A percentile compares a stretch with the other conserved stretches of the same genome.
Conservation (phyloP, 768 basidiomycete genomes). For the Sarcodon sp. region DNA sequence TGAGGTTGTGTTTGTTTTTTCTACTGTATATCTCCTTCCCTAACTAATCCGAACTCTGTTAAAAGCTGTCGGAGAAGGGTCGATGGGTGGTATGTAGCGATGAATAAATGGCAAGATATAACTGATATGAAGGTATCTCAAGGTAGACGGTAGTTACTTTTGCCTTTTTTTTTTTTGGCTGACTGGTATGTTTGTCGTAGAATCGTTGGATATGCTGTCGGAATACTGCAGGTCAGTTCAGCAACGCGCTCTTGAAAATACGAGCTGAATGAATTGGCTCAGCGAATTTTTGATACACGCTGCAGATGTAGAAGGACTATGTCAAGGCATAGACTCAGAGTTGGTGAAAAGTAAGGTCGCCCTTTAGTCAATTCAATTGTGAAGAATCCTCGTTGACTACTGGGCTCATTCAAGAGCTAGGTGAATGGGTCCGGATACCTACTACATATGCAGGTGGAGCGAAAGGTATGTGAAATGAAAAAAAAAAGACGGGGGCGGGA, state of each 20-base stretch:
- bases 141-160: slow-evolving; percentile 30
- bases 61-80: slow-evolving; percentile 73
- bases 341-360: slow-evolving; percentile 57
- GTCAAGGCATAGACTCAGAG: slow-evolving; percentile 89
- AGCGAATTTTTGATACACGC: slow-evolving; percentile 92
- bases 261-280: not conserved
- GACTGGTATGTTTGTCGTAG: slow-evolving; percentile 23
- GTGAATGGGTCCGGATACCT: slow-evolving; percentile 84
- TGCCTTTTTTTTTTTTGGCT: not conserved
- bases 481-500: too few species aligned
- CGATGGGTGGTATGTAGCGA: slow-evolving; percentile 83
- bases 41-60: not conserved
- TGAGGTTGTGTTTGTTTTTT: slow-evolving; percentile 47
- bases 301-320: slow-evolving; percentile 97
- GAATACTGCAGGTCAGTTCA: slow-evolving; percentile 62
- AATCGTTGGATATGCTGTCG: slow-evolving; percentile 64
- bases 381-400: slow-evolving; percentile 5
- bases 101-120: slow-evolving; percentile 98
- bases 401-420: slow-evolving; percentile 49
- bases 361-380: not conserved
- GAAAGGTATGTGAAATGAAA: slow-evolving; percentile 38
- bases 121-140: slow-evolving; percentile 88
- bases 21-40: too few species aligned
- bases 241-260: not conserved
- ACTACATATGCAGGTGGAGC: slow-evolving; percentile 98